Conservation (phyloP, 2,329 filamentous ascomycete genomes). For the Apiospora kogelbergensis region DNA sequence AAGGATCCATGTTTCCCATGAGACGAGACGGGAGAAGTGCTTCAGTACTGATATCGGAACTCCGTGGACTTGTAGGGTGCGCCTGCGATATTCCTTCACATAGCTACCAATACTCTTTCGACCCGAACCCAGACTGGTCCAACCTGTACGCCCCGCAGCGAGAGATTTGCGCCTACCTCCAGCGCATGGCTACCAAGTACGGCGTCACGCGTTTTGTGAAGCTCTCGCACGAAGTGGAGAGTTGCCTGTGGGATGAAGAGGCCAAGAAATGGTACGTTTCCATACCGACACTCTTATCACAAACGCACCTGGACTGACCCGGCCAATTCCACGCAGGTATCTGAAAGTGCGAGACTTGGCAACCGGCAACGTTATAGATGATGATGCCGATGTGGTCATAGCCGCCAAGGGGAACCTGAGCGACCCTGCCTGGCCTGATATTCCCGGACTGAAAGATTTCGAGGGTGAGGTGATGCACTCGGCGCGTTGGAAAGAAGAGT, state of each 20-base stretch:
- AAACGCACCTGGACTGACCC: background rate
- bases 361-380: conserved; percentile 38
- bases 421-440: conserved; percentile 43
- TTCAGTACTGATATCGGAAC: no score
- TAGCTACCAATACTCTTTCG: conserved; percentile 56
- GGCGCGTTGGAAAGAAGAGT: conserved; percentile 43
- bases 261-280: conserved; percentile 38
- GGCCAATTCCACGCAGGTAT: conserved; percentile 23
- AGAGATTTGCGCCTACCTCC: conserved; percentile 52
- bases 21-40: no score
- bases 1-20: no score
- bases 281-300: no score
- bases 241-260: conserved; percentile 40
- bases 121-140: conserved; percentile 55
- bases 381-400: conserved; percentile 41
- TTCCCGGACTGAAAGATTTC: conserved; percentile 41
- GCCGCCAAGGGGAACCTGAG: conserved; percentile 43
- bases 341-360: conserved; percentile 33
- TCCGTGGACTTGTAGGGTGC: conserved; percentile 22
- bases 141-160: conserved; percentile 46
- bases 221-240: conserved; percentile 40
- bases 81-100: conserved; percentile 42
- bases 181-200: conserved; percentile 45
- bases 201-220: conserved; percentile 47
- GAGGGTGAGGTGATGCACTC: conserved; percentile 46